phyloP scores from a whole-genome alignment of 495 filamentous ascomycete genomes.

The Penicillium nucicola region DNA sequence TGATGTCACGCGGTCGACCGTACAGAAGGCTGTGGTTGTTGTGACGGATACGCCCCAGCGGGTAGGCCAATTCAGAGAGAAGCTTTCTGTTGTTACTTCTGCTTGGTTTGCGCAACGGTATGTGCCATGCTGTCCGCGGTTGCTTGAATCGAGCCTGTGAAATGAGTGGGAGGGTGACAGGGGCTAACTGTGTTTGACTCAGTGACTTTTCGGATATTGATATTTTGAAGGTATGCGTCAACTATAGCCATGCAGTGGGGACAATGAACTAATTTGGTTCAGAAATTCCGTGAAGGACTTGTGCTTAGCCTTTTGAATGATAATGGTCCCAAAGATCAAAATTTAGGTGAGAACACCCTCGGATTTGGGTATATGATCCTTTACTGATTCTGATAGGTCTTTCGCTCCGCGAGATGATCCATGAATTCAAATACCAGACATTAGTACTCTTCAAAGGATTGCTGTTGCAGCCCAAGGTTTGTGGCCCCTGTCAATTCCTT shows the following conservation, averaged over 20 bases:
- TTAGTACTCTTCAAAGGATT: slow-evolving; percentile 91
- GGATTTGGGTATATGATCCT: neutral
- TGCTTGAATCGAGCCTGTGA: neutral
- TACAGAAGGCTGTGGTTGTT: slow-evolving; percentile 98
- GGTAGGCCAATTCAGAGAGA: slow-evolving; percentile 76
- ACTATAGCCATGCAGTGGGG: neutral
- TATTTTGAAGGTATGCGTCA: slow-evolving; percentile 58
- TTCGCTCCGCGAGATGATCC: slow-evolving; percentile 85
- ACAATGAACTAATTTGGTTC: slow-evolving; percentile 17
- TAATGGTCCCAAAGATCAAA: slow-evolving; percentile 77
- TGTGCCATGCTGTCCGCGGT: slow-evolving; percentile 29
- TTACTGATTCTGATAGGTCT: slow-evolving; percentile 50
- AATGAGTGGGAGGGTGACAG: neutral
- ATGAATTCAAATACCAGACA: slow-evolving; percentile 91
- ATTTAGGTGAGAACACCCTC: slow-evolving; percentile 59
- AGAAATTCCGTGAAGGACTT: slow-evolving; percentile 90
- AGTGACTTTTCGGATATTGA: slow-evolving; percentile 72
- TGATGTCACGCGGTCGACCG: slow-evolving; percentile 91
- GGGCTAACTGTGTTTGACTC: slow-evolving; percentile 16
- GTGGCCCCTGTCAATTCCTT: neutral
- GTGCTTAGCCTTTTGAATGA: slow-evolving; percentile 61
- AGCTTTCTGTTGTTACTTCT: slow-evolving; percentile 80
- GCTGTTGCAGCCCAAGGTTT: slow-evolving; percentile 90
- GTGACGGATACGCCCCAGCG: slow-evolving; percentile 85
- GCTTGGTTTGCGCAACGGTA: slow-evolving; percentile 98